Base-by-base conservation (phyloP, 495 filamentous ascomycete genomes). In the Penicillium canariense region DNA sequence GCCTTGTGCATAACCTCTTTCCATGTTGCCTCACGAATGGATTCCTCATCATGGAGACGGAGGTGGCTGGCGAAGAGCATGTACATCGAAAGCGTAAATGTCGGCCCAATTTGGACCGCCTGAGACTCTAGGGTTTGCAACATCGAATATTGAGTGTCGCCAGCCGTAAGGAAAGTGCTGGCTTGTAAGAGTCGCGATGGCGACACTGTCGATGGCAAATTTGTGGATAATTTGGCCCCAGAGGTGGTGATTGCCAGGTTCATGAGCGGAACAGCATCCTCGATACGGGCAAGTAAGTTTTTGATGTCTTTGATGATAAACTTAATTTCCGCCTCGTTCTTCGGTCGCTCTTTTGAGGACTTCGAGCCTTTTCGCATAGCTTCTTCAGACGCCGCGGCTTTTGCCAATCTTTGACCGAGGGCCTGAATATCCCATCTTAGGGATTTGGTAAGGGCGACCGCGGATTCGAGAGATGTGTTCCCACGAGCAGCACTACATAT, bases 1-100 rank as follows among this genome's bases (percentile, higher is more conserved):
- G 90, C 90, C 71, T 97, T 99, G 71, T 97, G 91, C 49, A 97
- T 91, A 36, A 96, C 91, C 66, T 99, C 95, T 63, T 97, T 95
- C 95, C 94, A 97, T 0, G 92, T 91, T 1, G 88, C 85, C 59
- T 92, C 87, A 38, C 89, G 78, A 32, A 85, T 65, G 15, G 75
- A 80, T 62, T 84, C 77, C 55, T 86, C 81, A 49, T 87, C 77
- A 44, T 86, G 78, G 6, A 78, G 80, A 22, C 85, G 76, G 14
- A 86, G 70, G 70, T 99, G 91, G 17, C 90, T 85, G 11, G 84
- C 79, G 65, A 97, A 99, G 5, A 97, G 83, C 95, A 99, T 97
- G 72, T 97, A 99, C 68, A 97, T 77, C 1, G 93, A 95, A 14
- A 97, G 67, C 0, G 82, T 90, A 64, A 97, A 97, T 0, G 86